A percentile compares a stretch with the other conserved stretches of the same genome.
phyloP scores from a whole-genome alignment of 805 yeast genomes.

The Yamadazyma kitorensis region DNA sequence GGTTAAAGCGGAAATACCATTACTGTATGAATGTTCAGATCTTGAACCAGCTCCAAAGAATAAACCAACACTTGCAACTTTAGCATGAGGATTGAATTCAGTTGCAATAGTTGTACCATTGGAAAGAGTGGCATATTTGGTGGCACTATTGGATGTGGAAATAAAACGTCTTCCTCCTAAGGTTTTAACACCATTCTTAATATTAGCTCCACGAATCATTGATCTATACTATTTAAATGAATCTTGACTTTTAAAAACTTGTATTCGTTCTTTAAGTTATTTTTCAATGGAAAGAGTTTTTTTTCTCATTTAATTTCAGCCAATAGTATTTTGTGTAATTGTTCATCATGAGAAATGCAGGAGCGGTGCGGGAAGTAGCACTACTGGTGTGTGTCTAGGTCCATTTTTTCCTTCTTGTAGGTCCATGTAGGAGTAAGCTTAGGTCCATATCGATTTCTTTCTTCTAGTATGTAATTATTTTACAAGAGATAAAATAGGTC shows the following conservation, averaged over 20 bases:
- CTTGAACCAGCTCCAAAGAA: conserved; percentile 77
- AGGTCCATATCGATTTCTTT: neutral
- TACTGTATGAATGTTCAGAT: conserved; percentile 75
- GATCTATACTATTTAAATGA: neutral
- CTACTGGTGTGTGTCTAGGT: too few species aligned
- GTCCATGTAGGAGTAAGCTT: neutral
- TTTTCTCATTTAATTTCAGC: conserved; percentile 10
- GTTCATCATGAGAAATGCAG: too few species aligned
- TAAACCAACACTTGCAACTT: conserved; percentile 63
- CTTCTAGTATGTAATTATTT: too few species aligned
- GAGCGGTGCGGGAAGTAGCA: neutral
- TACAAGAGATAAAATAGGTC: neutral
- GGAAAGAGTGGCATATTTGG: conserved; percentile 67
- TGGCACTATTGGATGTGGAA: conserved; percentile 55
- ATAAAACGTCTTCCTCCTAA: conserved; percentile 51
- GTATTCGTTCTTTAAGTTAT: conserved; percentile 10
- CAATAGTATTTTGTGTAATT: conserved; percentile 16
- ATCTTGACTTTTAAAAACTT: conserved; percentile 5
- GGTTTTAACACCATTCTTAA: conserved; percentile 28
- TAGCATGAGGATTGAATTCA: conserved; percentile 54
- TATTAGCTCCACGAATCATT: conserved; percentile 43
- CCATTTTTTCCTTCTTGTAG: neutral
- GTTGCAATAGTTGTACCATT: conserved; percentile 77
- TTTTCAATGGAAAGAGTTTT: conserved; percentile 7
- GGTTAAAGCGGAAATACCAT: conserved; percentile 72